Percentiles rank a stretch among this genome's conserved stretches.
Conservation (phyloP, 306 rosid species). For the Cicer judaicum region DNA sequence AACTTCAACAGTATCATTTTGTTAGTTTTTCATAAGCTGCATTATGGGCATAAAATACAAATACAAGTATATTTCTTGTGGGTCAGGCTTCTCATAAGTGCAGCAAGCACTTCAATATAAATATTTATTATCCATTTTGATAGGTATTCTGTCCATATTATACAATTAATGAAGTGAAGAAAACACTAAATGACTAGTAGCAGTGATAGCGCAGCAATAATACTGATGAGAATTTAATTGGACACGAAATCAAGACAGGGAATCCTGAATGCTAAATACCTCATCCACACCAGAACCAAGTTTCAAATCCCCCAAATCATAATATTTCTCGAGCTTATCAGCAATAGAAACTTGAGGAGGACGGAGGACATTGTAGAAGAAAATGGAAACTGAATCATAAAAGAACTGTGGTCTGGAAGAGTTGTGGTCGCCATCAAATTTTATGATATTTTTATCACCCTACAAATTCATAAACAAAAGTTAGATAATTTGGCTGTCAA, state of each 20-base stretch:
- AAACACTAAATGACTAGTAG: slow-evolving; percentile 7
- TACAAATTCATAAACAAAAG: slow-evolving; percentile 45
- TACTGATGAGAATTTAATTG: slow-evolving; percentile 18
- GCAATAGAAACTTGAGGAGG: slow-evolving; percentile 79
- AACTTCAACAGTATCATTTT: background rate
- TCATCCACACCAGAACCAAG: slow-evolving; percentile 80
- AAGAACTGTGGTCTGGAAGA: slow-evolving; percentile 95
- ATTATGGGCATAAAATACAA: slow-evolving; percentile 10
- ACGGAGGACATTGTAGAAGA: slow-evolving; percentile 88
- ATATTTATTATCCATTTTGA: background rate
- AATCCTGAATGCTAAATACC: slow-evolving; percentile 57
- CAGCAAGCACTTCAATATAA: slow-evolving; percentile 7
- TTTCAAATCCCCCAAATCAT: slow-evolving; percentile 88
- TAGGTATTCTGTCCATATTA: slow-evolving; percentile 16
- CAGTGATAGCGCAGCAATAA: background rate
- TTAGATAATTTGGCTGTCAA: slow-evolving; percentile 35
- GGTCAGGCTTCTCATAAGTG: slow-evolving; percentile 23
- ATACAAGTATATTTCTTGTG: slow-evolving; percentile 22
- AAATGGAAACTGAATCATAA: slow-evolving; percentile 95
- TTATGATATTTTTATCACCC: slow-evolving; percentile 92
- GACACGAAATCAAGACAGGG: slow-evolving; percentile 32
- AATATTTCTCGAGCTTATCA: slow-evolving; percentile 86
- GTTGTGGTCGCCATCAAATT: slow-evolving; percentile 96
- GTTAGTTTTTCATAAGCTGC: slow-evolving; percentile 21
- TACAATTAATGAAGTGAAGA: slow-evolving; percentile 20